A percentile compares a stretch with the other conserved stretches of the same genome.
These are phyloP conservation scores for Monosporascus cannonballus DNA, from an alignment of 2,329 filamentous ascomycete genomes.

Conservation along the genomic window DNA sequence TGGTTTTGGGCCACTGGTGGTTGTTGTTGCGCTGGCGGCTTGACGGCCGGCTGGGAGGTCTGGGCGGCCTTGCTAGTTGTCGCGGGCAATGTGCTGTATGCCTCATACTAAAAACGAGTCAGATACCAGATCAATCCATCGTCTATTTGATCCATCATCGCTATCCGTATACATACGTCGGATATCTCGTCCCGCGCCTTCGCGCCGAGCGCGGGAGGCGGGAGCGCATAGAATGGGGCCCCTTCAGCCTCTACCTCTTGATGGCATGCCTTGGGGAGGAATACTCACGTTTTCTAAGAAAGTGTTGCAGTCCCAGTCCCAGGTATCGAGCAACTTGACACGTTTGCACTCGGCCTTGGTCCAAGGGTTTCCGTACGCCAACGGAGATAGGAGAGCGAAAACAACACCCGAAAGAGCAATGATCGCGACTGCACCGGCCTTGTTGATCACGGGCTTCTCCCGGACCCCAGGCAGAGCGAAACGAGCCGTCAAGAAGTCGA, in stretches of 20 bases:
- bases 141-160: constrained; percentile 4
- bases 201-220: constrained; percentile 2
- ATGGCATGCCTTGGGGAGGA: constrained; percentile 29
- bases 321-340: constrained; percentile 79
- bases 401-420: constrained; percentile 66
- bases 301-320: constrained; percentile 98
- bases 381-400: constrained; percentile 80
- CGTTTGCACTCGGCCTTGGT: constrained; percentile 80
- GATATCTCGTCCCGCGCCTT: constrained; percentile 4
- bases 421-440: constrained; percentile 66
- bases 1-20: constrained; percentile 16
- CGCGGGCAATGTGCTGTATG: constrained; percentile 32
- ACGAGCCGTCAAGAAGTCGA: constrained; percentile 77
- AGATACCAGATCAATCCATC: constrained; percentile 10
- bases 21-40: constrained; percentile 17
- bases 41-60: constrained; percentile 17
- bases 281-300: constrained; percentile 80
- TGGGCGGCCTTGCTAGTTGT: constrained; percentile 14
- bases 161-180: constrained; percentile 1
- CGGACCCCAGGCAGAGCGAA: constrained; percentile 62
- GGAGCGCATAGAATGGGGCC: background rate
- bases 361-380: constrained; percentile 92
- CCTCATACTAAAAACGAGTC: constrained; percentile 37
- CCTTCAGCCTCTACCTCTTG: constrained; percentile 24
- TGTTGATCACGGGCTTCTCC: constrained; percentile 67